These are phyloP conservation scores for Aspergillus mulundensis DNA, from an alignment of 495 filamentous ascomycete genomes.

Conservation along the genomic window DNA sequence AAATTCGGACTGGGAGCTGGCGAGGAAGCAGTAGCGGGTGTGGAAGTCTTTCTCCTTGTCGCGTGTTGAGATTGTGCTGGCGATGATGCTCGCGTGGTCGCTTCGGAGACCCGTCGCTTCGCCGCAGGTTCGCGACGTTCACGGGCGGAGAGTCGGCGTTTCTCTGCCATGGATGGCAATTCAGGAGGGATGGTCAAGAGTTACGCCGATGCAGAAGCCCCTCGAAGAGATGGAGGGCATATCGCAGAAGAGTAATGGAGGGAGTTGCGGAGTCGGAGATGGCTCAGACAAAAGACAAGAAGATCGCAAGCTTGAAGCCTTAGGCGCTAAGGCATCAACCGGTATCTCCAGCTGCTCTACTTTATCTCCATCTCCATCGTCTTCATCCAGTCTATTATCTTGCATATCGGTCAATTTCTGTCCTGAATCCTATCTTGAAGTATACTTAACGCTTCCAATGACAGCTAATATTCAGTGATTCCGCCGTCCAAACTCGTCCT, in stretches of 20 bases:
- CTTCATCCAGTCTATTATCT: not conserved
- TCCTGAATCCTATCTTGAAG: not conserved
- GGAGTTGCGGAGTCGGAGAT: slow-evolving; percentile 5
- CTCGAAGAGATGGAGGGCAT: slow-evolving; percentile 7
- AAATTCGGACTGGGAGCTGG: slow-evolving; percentile 25
- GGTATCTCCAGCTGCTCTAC: not conserved
- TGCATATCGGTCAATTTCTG: not conserved
- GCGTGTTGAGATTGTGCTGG: slow-evolving; percentile 19
- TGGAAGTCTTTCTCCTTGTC: slow-evolving; percentile 36
- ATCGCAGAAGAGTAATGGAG: not conserved
- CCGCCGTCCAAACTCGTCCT: too few relatives aligned
- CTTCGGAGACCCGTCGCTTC: slow-evolving; percentile 45
- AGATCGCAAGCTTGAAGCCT: not conserved
- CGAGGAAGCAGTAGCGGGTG: slow-evolving; percentile 24
- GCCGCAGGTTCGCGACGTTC: slow-evolving; percentile 46
- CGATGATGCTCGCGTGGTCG: slow-evolving; percentile 27
- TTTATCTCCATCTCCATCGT: not conserved
- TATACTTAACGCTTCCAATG: too few relatives aligned
- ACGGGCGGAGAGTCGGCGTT: slow-evolving; percentile 42
- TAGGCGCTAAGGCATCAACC: not conserved
- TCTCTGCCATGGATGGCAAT: slow-evolving; percentile 39
- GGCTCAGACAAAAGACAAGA: not conserved
- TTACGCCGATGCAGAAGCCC: not conserved
- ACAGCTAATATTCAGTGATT: too few relatives aligned
- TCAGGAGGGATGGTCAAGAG: slow-evolving; percentile 2